Conservation (phyloP, 2,329 filamentous ascomycete species). For the Aspergillus sp. region DNA sequence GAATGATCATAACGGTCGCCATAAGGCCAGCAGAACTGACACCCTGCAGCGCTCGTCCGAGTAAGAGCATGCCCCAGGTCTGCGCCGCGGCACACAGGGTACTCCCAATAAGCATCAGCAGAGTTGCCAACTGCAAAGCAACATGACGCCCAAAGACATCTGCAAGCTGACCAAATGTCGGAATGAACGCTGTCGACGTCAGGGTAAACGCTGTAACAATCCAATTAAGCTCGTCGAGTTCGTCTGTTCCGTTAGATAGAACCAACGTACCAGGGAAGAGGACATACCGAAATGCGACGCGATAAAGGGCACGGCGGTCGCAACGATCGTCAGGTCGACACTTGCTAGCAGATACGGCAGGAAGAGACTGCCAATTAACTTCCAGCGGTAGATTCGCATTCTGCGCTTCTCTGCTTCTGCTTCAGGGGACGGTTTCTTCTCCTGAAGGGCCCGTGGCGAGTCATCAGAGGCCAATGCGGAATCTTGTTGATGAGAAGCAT, state of each 20-base stretch:
- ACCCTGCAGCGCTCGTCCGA: slow-evolving; percentile 65
- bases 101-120: slow-evolving; percentile 60
- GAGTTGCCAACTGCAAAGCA: slow-evolving; percentile 57
- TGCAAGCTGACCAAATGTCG: slow-evolving; percentile 63
- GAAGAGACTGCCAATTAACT: slow-evolving; percentile 58
- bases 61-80: slow-evolving; percentile 59
- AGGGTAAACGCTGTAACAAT: slow-evolving; percentile 70
- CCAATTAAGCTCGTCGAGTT: slow-evolving; percentile 64
- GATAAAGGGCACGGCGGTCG: slow-evolving; percentile 61
- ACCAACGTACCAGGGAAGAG: too few relatives aligned
- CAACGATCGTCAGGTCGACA: slow-evolving; percentile 65
- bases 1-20: slow-evolving; percentile 61
- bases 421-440: not conserved
- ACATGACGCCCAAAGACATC: slow-evolving; percentile 65
- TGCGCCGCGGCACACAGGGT: slow-evolving; percentile 60
- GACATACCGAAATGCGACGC: slow-evolving; percentile 61
- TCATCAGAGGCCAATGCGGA: not conserved
- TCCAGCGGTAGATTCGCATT: slow-evolving; percentile 54
- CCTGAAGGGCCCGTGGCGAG: not conserved
- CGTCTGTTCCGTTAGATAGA: slow-evolving; percentile 32
- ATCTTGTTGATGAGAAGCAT: not conserved
- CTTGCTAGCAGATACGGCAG: slow-evolving; percentile 63
- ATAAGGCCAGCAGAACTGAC: slow-evolving; percentile 61
- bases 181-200: slow-evolving; percentile 66
- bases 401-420: slow-evolving; percentile 27